Evolutionary conservation across 2,329 filamentous ascomycete species (phyloP).

Genomic region (Alternaria sp.): DNA sequence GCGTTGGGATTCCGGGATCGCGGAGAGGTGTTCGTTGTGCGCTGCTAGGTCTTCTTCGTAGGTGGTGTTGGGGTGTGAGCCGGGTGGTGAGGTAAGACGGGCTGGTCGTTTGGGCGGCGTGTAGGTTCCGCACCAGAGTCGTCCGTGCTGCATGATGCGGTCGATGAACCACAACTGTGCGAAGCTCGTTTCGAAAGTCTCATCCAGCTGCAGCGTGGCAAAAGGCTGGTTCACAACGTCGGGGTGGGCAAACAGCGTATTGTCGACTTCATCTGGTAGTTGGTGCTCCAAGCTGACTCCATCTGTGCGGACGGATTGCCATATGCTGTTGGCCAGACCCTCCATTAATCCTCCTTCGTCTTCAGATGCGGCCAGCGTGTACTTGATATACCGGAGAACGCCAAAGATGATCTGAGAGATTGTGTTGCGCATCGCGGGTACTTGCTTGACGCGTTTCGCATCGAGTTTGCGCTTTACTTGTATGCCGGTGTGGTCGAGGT

Average conservation of each 20-base stretch:
- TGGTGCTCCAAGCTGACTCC: accelerated
- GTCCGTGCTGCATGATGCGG: not conserved
- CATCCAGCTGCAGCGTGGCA: not conserved
- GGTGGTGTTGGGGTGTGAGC: too few species aligned
- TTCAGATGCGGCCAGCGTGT: not conserved
- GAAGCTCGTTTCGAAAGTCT: not conserved
- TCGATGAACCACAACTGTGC: not conserved
- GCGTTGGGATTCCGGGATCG: too few species aligned
- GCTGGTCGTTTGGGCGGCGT: not conserved
- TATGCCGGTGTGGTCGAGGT: not conserved
- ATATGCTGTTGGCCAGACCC: not conserved
- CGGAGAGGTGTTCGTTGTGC: too few species aligned
- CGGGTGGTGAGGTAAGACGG: too few species aligned
- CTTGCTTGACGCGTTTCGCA: not conserved
- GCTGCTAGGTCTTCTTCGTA: too few species aligned
- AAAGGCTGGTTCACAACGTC: not conserved
- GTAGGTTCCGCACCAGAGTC: not conserved
- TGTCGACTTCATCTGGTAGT: not conserved
- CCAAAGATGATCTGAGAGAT: not conserved
- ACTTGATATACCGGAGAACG: not conserved
- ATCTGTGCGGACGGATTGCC: not conserved
- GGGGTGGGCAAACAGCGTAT: not conserved
- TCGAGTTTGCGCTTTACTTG: not conserved
- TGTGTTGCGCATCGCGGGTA: not conserved
- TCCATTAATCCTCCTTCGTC: not conserved